Base-by-base conservation (phyloP, 1,139 yeast species). In the Hyphopichia wangnamkhiaoensis region DNA sequence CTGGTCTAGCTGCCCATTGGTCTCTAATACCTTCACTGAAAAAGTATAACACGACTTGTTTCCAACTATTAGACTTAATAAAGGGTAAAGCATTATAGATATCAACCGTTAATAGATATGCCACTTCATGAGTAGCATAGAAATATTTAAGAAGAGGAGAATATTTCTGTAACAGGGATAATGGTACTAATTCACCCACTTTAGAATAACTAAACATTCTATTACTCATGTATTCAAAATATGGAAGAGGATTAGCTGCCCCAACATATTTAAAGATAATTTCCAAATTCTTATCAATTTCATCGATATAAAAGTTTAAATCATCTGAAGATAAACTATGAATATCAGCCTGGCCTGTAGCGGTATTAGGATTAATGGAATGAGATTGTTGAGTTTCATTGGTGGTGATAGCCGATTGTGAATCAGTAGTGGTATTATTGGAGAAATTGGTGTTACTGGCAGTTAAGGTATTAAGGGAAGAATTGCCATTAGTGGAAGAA, bases 1-100 rank as follows among this genome's bases (percentile, higher is more conserved):
- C 56, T 0, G 88, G 80, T 48, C 84, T 66, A n/a, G 82, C 68
- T 37, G 74, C 63, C 15, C 77, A 63, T 78, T 87, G 86, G 43
- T 72, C 71, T 47, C 72, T 68, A 9, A 82, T 56, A 34, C 79
- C 63, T 38, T 68, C 68, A 19, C 81, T 61, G 42, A 76, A 67
- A 48, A 77, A 82, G 16, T 73, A 68, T 26, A 80, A 62, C 3
- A 80, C 56, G 12, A 79, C 62, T 49, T 75, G 77, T 44, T 72
- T 75, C 73, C 87, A 85, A 5, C 79, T 63, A 15, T 67, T 68
- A 40, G 77, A 74, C 45, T 68, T 73, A 21, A 79, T 65, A 20
- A 62, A 53, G 3, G 71, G 69, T 15, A 76, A 49, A 14, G 73
- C 55, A 14, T 61, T 61, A 48, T 65, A 61, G 31, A 76, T 55